Conservation (phyloP, 2,329 filamentous ascomycete genomes). For the Venturiaceae sp. region DNA sequence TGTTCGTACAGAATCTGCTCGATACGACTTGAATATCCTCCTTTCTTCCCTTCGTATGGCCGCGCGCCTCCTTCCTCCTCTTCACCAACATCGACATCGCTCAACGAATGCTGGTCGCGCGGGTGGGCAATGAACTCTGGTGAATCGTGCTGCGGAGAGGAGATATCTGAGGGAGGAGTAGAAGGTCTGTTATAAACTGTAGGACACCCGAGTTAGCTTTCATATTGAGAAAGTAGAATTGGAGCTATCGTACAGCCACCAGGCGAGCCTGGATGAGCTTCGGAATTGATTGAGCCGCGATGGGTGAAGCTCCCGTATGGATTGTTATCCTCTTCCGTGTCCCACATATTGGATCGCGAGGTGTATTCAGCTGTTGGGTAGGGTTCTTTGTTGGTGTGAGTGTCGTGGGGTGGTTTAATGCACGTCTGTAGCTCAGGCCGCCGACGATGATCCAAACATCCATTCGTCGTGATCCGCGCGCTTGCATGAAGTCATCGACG, state of each 20-base stretch:
- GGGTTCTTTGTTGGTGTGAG: background rate
- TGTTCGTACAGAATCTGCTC: conserved; percentile 97
- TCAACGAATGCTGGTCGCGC: conserved; percentile 33
- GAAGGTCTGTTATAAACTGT: conserved; percentile 49
- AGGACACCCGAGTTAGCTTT: background rate
- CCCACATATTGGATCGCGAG: conserved; percentile 70
- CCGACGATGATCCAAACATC: too few species aligned
- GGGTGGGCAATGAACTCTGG: conserved; percentile 46
- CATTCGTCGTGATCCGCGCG: too few species aligned
- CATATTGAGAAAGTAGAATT: background rate
- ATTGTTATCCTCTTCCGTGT: conserved; percentile 92
- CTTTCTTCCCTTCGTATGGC: conserved; percentile 54
- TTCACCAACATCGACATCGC: conserved; percentile 49
- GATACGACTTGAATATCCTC: conserved; percentile 87
- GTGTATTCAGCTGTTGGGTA: background rate
- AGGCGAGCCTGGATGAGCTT: conserved; percentile 33
- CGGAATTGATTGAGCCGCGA: conserved; percentile 68
- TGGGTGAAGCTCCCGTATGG: conserved; percentile 92
- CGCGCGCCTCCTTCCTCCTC: conserved; percentile 24
- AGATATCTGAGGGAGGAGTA: conserved; percentile 61
- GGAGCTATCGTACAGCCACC: conserved; percentile 23
- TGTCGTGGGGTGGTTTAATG: background rate
- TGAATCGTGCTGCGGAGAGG: conserved; percentile 57
- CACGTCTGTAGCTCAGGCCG: too few species aligned
- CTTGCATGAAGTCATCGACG: too few species aligned